Percentiles rank a stretch among this genome's conserved stretches.
Evolutionary conservation across 1,284 basidiomycete genomes (phyloP).

Genomic region (Apiotrichum laibachii): DNA sequence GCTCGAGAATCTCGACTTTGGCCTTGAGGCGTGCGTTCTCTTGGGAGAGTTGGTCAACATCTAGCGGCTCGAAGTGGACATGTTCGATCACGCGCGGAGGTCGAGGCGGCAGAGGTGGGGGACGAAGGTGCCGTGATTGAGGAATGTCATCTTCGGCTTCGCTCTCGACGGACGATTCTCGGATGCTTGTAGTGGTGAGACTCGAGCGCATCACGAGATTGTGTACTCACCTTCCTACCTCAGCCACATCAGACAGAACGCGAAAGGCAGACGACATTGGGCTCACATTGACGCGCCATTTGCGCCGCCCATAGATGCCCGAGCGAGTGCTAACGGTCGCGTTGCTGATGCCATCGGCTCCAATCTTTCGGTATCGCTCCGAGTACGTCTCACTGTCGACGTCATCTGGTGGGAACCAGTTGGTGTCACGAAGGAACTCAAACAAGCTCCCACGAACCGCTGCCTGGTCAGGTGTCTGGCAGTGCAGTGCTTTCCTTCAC

Average conservation of each 20-base stretch:
- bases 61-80: not conserved
- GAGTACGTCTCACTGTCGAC: conserved; percentile 1
- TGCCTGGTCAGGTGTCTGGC: not conserved
- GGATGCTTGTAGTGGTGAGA: not conserved
- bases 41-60: not conserved
- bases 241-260: not conserved
- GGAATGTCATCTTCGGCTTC: not conserved
- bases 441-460: not conserved
- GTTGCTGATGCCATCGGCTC: not conserved
- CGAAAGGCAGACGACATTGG: not conserved
- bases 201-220: not conserved
- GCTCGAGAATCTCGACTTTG: not conserved
- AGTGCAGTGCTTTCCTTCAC: not conserved
- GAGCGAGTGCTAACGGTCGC: not conserved
- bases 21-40: not conserved
- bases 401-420: not conserved
- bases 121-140: not conserved
- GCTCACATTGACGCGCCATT: not conserved
- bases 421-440: not conserved
- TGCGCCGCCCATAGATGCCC: not conserved
- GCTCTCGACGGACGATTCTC: not conserved
- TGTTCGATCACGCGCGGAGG: not conserved
- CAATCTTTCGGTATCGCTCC: not conserved
- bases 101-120: not conserved
- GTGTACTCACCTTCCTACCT: not conserved